A percentile compares a stretch with the other conserved stretches of the same genome.
phyloP scores from a whole-genome alignment of 2,329 filamentous ascomycete species.

The Colletotrichum neosansevieriae region DNA sequence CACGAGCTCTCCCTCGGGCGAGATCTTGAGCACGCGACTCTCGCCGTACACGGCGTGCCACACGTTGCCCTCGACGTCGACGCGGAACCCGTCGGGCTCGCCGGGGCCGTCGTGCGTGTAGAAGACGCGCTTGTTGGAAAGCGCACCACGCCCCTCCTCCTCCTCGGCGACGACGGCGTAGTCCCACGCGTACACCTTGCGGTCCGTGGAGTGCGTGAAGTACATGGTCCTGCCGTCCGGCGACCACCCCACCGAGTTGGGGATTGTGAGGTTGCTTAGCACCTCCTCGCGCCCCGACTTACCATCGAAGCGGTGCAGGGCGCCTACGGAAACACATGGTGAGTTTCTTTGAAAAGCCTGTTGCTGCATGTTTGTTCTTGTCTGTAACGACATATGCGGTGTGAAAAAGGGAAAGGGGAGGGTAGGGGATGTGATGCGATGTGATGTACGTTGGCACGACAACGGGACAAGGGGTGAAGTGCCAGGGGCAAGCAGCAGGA shows the following conservation, averaged over 20 bases:
- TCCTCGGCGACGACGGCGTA: constrained; percentile 61
- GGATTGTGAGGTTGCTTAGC: constrained; percentile 77
- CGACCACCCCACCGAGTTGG: constrained; percentile 88
- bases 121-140: constrained; percentile 78
- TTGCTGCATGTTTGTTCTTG: constrained; percentile 10
- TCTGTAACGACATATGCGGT: not conserved
- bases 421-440: too few relatives aligned
- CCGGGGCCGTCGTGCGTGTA: constrained; percentile 76
- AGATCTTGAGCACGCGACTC: constrained; percentile 79
- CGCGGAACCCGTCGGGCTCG: constrained; percentile 85
- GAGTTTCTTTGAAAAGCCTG: constrained; percentile 5
- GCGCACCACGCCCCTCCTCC: constrained; percentile 69
- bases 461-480: not conserved
- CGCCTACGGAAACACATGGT: constrained; percentile 61
- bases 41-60: constrained; percentile 92
- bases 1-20: constrained; percentile 75
- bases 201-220: constrained; percentile 82
- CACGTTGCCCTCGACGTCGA: constrained; percentile 86
- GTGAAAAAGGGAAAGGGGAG: not conserved
- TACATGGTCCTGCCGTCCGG: constrained; percentile 79
- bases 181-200: constrained; percentile 80
- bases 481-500: too few relatives aligned
- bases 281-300: constrained; percentile 70
- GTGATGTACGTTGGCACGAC: constrained; percentile 12
- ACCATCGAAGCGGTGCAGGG: constrained; percentile 78